Percentiles rank a stretch among this genome's conserved stretches.
Evolutionary conservation across 228 moss, liverwort and hornwort species (phyloP).

Genomic region (Sphagnum magellanicum): DNA sequence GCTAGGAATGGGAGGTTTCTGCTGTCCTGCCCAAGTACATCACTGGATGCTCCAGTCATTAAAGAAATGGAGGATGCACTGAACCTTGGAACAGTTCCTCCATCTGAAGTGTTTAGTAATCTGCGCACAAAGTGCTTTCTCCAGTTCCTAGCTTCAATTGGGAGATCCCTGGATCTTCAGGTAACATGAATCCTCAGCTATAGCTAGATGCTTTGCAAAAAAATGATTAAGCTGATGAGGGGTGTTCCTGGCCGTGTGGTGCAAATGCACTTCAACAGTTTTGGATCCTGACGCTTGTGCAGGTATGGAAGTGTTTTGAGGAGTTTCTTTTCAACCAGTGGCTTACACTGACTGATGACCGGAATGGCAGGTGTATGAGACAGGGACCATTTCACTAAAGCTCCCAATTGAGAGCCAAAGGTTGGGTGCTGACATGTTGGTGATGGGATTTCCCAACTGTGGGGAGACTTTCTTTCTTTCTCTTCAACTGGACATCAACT

Average conservation of each 20-base stretch:
- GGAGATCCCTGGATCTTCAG: constrained; percentile 72
- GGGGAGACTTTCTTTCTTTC: constrained; percentile 76
- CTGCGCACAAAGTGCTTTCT: constrained; percentile 89
- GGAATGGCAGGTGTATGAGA: constrained; percentile 74
- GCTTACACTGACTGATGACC: background rate
- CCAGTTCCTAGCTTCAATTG: constrained; percentile 80
- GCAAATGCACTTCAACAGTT: too few relatives aligned
- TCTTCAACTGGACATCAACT: constrained; percentile 78
- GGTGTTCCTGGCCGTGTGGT: too few relatives aligned
- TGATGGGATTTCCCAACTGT: constrained; percentile 92
- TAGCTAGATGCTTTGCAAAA: too few relatives aligned
- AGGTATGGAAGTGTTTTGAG: too few relatives aligned
- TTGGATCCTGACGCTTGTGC: too few relatives aligned
- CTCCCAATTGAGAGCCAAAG: constrained; percentile 61
- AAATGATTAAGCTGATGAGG: too few relatives aligned
- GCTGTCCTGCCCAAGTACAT: constrained; percentile 70
- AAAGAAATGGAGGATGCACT: constrained; percentile 87
- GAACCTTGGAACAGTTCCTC: constrained; percentile 57
- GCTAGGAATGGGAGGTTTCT: constrained; percentile 82
- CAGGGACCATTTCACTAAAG: constrained; percentile 66
- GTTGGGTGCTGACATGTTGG: constrained; percentile 58
- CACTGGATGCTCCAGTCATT: constrained; percentile 60
- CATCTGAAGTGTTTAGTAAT: constrained; percentile 75
- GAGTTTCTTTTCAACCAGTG: too few relatives aligned
- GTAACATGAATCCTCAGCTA: constrained; percentile 20